Percentiles rank a stretch among this genome's conserved stretches.
phyloP scores from a whole-genome alignment of 371 early-diverging fungal species.

The Apophysomyces ossiformis region DNA sequence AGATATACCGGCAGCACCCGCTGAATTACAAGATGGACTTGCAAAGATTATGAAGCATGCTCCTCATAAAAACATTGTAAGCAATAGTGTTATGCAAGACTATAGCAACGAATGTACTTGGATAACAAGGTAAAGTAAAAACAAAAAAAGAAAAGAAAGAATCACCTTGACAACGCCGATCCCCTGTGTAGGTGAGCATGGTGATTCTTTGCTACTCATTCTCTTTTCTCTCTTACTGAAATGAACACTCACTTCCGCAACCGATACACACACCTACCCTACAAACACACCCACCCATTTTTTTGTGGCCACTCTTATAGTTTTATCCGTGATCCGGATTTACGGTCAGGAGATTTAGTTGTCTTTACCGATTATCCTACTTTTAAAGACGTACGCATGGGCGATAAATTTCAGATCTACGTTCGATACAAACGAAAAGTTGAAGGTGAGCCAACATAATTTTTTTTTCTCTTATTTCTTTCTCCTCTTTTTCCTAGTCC shows the following conservation, averaged over 20 bases:
- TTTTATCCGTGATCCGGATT: constrained; percentile 51
- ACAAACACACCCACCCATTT: too few species aligned
- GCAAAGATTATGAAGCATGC: constrained; percentile 58
- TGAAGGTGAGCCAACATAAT: constrained; percentile 54
- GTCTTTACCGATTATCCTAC: constrained; percentile 46
- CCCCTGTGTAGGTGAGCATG: too few species aligned
- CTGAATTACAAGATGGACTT: constrained; percentile 65
- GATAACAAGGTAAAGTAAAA: constrained; percentile 54
- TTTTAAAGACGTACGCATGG: constrained; percentile 34
- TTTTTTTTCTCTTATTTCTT: neutral
- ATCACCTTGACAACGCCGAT: too few species aligned
- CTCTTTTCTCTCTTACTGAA: neutral
- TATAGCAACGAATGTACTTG: constrained; percentile 54
- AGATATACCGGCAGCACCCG: constrained; percentile 55
- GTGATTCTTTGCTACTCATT: neutral
- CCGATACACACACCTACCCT: too few species aligned
- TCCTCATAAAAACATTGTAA: constrained; percentile 57
- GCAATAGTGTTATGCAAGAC: constrained; percentile 49
- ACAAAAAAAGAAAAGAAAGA: neutral
- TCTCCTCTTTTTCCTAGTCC: too few species aligned
- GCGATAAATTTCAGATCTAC: constrained; percentile 50
- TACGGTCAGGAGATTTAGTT: constrained; percentile 49
- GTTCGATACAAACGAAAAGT: constrained; percentile 67
- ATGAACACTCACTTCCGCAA: too few species aligned
- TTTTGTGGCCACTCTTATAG: constrained; percentile 22